Conservation (phyloP, 768 basidiomycete species). For the Mycena rebaudengoi region DNA sequence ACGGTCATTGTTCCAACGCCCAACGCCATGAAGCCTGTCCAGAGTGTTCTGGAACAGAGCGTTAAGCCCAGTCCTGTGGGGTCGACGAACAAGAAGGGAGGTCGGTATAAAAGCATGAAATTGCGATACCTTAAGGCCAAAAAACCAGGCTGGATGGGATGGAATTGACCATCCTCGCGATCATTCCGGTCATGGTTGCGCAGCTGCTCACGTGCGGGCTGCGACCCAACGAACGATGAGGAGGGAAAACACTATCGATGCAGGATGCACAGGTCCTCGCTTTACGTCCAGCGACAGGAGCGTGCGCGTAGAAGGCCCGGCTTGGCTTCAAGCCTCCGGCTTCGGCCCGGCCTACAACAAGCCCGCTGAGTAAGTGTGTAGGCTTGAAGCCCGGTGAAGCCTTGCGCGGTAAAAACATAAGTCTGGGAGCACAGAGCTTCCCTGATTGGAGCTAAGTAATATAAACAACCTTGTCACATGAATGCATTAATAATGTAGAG, state of each 20-base stretch:
- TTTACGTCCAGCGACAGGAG: slow-evolving; percentile 51
- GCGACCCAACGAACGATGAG: slow-evolving; percentile 89
- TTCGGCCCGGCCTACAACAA: too few species aligned
- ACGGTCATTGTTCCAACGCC: slow-evolving; percentile 17
- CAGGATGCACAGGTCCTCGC: slow-evolving; percentile 79
- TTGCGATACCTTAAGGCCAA: slow-evolving; percentile 90
- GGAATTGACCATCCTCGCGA: slow-evolving; percentile 98
- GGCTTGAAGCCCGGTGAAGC: too few species aligned
- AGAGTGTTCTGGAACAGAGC: slow-evolving; percentile 88
- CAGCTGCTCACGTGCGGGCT: slow-evolving; percentile 92
- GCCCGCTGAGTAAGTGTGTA: too few species aligned
- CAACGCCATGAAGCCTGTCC: slow-evolving; percentile 58
- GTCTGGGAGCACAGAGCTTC: too few species aligned
- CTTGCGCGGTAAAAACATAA: too few species aligned
- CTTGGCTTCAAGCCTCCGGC: too few species aligned
- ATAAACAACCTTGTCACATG: too few species aligned
- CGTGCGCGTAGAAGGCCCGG: too few species aligned
- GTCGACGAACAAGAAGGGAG: slow-evolving; percentile 97
- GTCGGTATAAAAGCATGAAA: slow-evolving; percentile 94
- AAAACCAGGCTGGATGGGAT: slow-evolving; percentile 96
- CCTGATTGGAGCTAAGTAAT: too few species aligned
- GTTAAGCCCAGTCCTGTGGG: slow-evolving; percentile 90
- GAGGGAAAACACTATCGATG: slow-evolving; percentile 80
- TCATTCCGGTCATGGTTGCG: slow-evolving; percentile 92
- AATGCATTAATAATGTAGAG: too few species aligned